These are phyloP conservation scores for Nicotiana noctiflora DNA, from an alignment of 257 asterid genomes.

Conservation along the genomic window DNA sequence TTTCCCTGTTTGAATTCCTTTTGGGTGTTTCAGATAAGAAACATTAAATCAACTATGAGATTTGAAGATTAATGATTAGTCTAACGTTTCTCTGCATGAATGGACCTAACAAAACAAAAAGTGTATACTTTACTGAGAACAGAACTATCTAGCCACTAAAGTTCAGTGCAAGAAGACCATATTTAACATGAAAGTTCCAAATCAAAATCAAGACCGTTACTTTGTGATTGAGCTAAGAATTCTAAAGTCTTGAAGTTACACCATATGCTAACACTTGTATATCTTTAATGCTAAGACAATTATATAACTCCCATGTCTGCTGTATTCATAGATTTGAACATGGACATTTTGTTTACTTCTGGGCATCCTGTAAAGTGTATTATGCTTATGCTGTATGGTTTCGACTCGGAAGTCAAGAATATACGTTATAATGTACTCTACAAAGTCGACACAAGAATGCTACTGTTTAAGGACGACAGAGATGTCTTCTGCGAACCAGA, in stretches of 20 bases:
- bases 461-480: neutral
- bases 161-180: neutral
- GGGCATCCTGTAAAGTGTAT: neutral
- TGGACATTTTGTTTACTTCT: neutral
- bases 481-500: neutral
- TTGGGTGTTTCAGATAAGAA: neutral
- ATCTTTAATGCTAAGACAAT: neutral
- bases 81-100: neutral
- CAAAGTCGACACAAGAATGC: neutral
- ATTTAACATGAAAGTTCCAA: neutral
- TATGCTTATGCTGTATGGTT: neutral
- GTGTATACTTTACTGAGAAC: neutral
- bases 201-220: neutral
- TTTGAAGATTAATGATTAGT: rapidly evolving
- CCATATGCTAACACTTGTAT: neutral
- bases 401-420: neutral
- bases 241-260: neutral
- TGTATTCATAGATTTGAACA: neutral
- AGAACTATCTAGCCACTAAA: neutral
- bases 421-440: neutral
- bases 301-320: neutral
- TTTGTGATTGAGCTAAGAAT: neutral
- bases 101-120: neutral
- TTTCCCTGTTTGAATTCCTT: no score
- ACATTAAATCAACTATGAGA: neutral